Percentiles rank a stretch among this genome's conserved stretches.
Conservation (phyloP, 2,329 filamentous ascomycete genomes). For the Diaporthe sp. region DNA sequence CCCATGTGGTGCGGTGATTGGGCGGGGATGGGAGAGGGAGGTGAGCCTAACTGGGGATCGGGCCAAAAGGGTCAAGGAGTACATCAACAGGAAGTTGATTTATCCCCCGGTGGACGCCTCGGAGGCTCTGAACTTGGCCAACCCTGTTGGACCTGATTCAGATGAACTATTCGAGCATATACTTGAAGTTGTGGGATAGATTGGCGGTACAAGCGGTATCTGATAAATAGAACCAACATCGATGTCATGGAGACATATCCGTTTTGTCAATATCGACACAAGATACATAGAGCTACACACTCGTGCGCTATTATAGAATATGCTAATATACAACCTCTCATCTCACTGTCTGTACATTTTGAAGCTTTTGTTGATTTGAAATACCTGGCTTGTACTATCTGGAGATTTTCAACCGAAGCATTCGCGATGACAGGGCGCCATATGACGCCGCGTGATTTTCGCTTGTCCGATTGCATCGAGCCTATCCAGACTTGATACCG, state of each 20-base stretch:
- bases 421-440: too few species aligned
- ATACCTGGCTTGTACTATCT: too few species aligned
- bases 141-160: constrained; percentile 4
- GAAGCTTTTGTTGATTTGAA: neutral
- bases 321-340: neutral
- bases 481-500: neutral
- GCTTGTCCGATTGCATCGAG: neutral
- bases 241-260: neutral
- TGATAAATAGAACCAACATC: too few species aligned
- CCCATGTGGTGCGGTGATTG: neutral
- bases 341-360: neutral
- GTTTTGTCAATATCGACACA: neutral
- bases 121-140: constrained; percentile 1
- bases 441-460: neutral
- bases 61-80: constrained; percentile 12
- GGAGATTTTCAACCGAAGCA: too few species aligned
- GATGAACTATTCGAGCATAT: neutral
- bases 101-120: neutral
- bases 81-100: constrained; percentile 8
- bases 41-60: neutral
- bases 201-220: rapidly evolving
- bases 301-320: too few species aligned
- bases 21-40: constrained; percentile 1
- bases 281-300: neutral
- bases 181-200: neutral